Evolutionary conservation across 2,329 filamentous ascomycete species (phyloP).

Genomic region (Helotiales sp.): DNA sequence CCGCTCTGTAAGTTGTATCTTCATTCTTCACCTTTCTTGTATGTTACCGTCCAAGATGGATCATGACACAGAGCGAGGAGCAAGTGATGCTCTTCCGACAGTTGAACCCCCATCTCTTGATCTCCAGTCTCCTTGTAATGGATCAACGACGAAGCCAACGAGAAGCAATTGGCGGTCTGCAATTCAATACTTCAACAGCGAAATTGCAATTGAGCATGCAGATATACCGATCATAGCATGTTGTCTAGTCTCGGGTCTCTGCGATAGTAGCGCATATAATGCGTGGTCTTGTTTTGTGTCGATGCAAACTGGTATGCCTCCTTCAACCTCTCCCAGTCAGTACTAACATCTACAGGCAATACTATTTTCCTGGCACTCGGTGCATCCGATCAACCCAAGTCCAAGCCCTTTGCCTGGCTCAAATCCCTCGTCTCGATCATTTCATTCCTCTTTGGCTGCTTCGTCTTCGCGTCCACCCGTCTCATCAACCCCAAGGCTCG

Average conservation of each 20-base stretch:
- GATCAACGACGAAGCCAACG: slow-evolving; percentile 19
- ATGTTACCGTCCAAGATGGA: neutral
- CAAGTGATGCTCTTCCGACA: slow-evolving; percentile 25
- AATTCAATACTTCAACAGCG: slow-evolving; percentile 34
- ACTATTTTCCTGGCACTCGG: slow-evolving; percentile 67
- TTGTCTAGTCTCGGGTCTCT: slow-evolving; percentile 52
- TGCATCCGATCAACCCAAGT: slow-evolving; percentile 55
- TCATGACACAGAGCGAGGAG: too few species aligned
- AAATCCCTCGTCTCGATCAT: slow-evolving; percentile 58
- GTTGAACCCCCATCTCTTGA: slow-evolving; percentile 25
- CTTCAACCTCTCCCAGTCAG: neutral
- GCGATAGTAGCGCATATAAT: slow-evolving; percentile 53
- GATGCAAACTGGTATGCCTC: slow-evolving; percentile 55
- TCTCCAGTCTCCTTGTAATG: slow-evolving; percentile 15
- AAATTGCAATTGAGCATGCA: slow-evolving; percentile 41
- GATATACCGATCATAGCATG: slow-evolving; percentile 48
- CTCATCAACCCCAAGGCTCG: slow-evolving; percentile 47
- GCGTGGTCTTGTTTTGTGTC: slow-evolving; percentile 55
- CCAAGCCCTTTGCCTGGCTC: slow-evolving; percentile 57
- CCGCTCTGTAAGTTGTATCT: neutral
- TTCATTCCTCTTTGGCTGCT: slow-evolving; percentile 59
- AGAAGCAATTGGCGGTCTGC: slow-evolving; percentile 21
- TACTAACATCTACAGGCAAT: slow-evolving; percentile 51
- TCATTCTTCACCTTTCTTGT: neutral
- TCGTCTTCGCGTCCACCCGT: slow-evolving; percentile 49